These are phyloP conservation scores for Cytospora paraplurivora DNA, from an alignment of 2,329 filamentous ascomycete genomes.

Conservation along the genomic window DNA sequence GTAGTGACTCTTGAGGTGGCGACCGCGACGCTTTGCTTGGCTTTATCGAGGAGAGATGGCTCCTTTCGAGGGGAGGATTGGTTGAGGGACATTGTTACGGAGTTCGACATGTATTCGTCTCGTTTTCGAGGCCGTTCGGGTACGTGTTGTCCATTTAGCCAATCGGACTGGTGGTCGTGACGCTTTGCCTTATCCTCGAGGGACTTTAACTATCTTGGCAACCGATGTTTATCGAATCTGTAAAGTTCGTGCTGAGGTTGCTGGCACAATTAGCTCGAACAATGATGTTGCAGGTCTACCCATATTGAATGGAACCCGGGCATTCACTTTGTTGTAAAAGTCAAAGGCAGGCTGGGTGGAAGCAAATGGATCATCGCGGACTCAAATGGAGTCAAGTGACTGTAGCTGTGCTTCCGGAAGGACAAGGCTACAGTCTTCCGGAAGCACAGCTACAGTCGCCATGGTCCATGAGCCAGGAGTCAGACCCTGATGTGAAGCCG, in stretches of 20 bases:
- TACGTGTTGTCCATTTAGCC: not conserved
- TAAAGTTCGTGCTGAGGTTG: not conserved
- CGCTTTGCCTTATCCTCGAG: not conserved
- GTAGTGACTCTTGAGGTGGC: not conserved
- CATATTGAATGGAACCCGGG: not conserved
- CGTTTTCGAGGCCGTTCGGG: not conserved
- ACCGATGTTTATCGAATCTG: not conserved
- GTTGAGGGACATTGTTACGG: not conserved
- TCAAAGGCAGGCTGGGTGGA: not conserved
- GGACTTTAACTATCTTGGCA: not conserved
- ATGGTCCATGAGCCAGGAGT: not conserved
- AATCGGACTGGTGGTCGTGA: not conserved
- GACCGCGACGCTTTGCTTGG: not conserved
- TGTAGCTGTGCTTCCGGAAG: too few relatives aligned
- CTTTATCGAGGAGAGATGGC: not conserved
- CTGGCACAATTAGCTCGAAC: not conserved
- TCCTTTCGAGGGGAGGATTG: not conserved
- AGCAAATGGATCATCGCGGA: not conserved
- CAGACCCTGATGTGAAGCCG: not conserved
- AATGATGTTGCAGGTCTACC: not conserved
- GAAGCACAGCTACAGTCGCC: not conserved
- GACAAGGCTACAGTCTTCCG: too few relatives aligned
- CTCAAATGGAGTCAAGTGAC: not conserved
- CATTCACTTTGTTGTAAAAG: not conserved
- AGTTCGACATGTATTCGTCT: not conserved